phyloP scores from a whole-genome alignment of 2,329 filamentous ascomycete genomes.

The Sporothrix curviconia region DNA sequence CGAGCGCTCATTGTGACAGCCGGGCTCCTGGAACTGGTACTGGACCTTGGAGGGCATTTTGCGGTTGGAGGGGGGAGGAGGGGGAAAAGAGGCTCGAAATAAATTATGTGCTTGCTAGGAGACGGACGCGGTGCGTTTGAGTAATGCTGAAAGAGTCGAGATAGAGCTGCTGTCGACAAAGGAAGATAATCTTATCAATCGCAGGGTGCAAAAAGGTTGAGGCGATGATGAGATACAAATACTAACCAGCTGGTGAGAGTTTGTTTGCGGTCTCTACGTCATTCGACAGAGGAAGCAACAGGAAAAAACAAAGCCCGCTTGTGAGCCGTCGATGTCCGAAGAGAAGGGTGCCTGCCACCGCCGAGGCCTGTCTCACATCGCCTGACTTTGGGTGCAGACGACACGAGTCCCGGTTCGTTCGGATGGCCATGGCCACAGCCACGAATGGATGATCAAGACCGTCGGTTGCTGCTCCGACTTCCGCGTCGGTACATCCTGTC shows the following conservation, averaged over 20 bases:
- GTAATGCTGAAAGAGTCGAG: not conserved
- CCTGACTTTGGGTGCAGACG: too few relatives aligned
- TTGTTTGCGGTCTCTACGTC: not conserved
- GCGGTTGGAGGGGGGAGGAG: too few relatives aligned
- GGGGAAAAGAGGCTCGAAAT: too few relatives aligned
- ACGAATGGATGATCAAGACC: too few relatives aligned
- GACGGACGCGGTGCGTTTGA: not conserved
- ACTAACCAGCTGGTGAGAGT: not conserved
- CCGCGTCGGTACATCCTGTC: too few relatives aligned
- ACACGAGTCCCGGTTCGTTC: too few relatives aligned
- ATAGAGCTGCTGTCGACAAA: not conserved
- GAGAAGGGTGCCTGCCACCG: too few relatives aligned
- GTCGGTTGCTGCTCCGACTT: too few relatives aligned
- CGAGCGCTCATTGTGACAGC: conserved; percentile 3
- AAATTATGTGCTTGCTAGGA: not conserved
- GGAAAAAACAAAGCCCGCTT: not conserved
- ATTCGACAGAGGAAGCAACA: not conserved
- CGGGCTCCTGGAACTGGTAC: conserved; percentile 16
- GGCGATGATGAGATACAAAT: not conserved
- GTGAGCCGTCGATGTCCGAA: not conserved
- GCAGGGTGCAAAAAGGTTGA: too few relatives aligned
- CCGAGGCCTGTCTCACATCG: not conserved
- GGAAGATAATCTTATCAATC: too few relatives aligned
- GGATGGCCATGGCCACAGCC: too few relatives aligned
- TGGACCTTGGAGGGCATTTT: not conserved